Conservation (phyloP, 257 asterid species). For the Dorcoceras hygrometricum region DNA sequence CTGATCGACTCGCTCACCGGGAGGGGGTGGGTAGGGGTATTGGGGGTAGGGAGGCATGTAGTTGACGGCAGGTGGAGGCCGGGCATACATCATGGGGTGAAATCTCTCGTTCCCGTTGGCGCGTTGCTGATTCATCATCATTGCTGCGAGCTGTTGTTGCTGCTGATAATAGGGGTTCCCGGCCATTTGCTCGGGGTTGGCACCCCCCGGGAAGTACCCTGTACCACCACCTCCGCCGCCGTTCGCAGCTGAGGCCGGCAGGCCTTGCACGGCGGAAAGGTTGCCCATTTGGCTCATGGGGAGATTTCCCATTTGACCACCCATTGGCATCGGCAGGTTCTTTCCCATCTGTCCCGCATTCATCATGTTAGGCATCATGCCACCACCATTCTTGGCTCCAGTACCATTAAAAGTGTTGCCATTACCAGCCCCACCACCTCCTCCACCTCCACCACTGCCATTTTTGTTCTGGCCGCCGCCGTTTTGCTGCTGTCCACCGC, state of each 20-base stretch:
- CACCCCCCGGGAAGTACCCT: slow-evolving; percentile 56
- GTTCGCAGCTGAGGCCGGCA: slow-evolving; percentile 46
- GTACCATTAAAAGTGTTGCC: slow-evolving; percentile 36
- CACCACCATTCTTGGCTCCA: slow-evolving; percentile 65
- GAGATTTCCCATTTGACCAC: slow-evolving; percentile 37
- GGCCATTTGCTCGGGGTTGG: slow-evolving; percentile 45
- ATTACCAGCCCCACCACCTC: slow-evolving; percentile 38
- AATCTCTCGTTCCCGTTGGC: slow-evolving; percentile 87
- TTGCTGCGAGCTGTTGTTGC: slow-evolving; percentile 71
- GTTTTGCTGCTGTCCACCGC: slow-evolving; percentile 52
- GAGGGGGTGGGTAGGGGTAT: slow-evolving; percentile 58
- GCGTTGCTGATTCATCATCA: slow-evolving; percentile 95
- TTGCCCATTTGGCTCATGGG: slow-evolving; percentile 61
- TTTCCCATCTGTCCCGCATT: slow-evolving; percentile 50
- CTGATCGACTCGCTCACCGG: slow-evolving; percentile 53
- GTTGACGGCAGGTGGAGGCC: slow-evolving; percentile 90
- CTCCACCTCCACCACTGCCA: slow-evolving; percentile 26
- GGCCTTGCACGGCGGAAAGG: slow-evolving; percentile 67
- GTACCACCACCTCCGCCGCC: slow-evolving; percentile 27
- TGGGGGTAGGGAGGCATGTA: slow-evolving; percentile 72
- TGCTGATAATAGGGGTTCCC: slow-evolving; percentile 69
- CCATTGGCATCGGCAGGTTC: slow-evolving; percentile 30
- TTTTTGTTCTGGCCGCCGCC: slow-evolving; percentile 16
- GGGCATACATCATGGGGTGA: slow-evolving; percentile 96
- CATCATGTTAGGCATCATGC: neutral